Percentiles rank a stretch among this genome's conserved stretches.
Conservation (phyloP, 2,329 filamentous ascomycete species). For the Pestalotiopsis fici region DNA sequence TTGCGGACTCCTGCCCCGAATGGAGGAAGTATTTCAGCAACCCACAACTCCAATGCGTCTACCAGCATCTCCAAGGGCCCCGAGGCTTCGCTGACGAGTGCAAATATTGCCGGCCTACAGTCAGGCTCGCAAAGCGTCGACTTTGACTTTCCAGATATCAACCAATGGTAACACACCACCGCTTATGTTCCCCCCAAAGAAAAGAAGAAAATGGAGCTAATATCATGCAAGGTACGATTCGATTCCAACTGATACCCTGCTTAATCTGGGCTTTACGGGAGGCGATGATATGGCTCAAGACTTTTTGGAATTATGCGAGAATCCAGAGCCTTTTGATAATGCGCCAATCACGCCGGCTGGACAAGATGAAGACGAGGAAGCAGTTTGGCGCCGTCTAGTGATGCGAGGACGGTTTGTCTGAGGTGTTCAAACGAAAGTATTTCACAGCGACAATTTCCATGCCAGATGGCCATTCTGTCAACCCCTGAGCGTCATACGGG, state of each 20-base stretch:
- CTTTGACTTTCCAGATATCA: conserved; percentile 12
- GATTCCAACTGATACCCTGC: conserved; percentile 29
- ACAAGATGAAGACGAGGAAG: conserved; percentile 33
- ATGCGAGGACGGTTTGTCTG: conserved; percentile 32
- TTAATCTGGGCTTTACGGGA: conserved; percentile 32
- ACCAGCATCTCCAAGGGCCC: background rate
- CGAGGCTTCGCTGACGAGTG: background rate
- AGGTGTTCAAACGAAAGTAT: background rate
- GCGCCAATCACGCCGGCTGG: conserved; percentile 22
- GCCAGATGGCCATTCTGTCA: background rate
- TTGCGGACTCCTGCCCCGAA: background rate
- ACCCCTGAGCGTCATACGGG: background rate
- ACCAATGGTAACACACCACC: conserved; percentile 23
- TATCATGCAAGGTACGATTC: conserved; percentile 28
- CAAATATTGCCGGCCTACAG: background rate
- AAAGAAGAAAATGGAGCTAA: background rate
- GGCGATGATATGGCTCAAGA: conserved; percentile 32
- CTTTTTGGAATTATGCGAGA: conserved; percentile 33
- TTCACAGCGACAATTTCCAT: background rate
- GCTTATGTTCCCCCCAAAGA: conserved; percentile 9
- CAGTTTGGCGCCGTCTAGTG: conserved; percentile 32
- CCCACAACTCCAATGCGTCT: background rate
- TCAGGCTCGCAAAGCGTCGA: conserved; percentile 1
- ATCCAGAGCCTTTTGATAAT: conserved; percentile 31
- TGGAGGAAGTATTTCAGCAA: background rate